Evolutionary conservation across 768 basidiomycete species (phyloP), one percentile per base, ranked within the genome.

Genomic region (Naganishia vaughanmartiniae): DNA sequence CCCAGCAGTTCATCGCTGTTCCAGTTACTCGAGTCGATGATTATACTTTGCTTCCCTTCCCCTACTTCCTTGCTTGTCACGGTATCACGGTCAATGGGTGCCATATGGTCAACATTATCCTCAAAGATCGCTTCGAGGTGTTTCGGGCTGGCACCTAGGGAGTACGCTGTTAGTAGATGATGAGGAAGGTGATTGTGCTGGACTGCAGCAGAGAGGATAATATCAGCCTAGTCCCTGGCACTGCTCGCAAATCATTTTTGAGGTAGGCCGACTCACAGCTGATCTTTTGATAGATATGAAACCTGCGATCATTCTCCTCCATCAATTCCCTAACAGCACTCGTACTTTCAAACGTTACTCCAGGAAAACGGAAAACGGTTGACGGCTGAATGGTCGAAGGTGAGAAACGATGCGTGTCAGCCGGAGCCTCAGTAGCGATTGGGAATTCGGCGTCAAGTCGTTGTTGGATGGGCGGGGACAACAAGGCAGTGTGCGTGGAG

Each of bases 121-220:
- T 60, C 65, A 67, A 70, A 76, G 11, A 70, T 73, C 46, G 74
- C 74, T 54, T 74, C 51, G 26, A 78, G 65, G 0, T 74, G 65
- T 31, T 73, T 71, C 7, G 75, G 33, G 0, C 73, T 57, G 26
- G 74, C 77, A 7, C 77, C 77, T 17, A 78, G 71, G 5, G 75
- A 71, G 55, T 78, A 78, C 6, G 76, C 69, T 24, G 77, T 76
- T 0, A 78, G 67, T 3, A 74, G 58, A 19, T 75, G 75, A 65
- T 78, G 77, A 0, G 77, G 70, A 55, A 78, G 72, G 54, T 78
- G 77, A 53, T 78, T 78, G 65, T 78, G 76, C 17, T 65, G 58
- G 65, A 70, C 76, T 77, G 11, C 48, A 12, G 36, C 2, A 33
- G 7, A 0, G 31, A 17, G 26, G 54, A 1, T 46, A 5, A 11